Evolutionary conservation across 2,329 filamentous ascomycete genomes (phyloP).

Genomic region (Didymellaceae sp.): DNA sequence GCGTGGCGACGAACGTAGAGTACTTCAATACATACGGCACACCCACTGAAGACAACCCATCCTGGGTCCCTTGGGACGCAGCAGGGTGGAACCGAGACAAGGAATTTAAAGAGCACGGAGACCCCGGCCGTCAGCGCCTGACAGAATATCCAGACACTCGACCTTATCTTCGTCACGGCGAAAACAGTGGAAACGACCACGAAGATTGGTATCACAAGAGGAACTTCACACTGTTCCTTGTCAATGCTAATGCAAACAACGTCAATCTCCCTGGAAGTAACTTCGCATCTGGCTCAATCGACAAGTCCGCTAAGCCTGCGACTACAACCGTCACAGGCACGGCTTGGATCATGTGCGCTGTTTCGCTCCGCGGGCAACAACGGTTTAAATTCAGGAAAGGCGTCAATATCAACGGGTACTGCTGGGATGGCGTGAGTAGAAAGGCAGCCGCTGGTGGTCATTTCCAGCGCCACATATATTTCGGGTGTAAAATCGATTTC

Average conservation of each 20-base stretch:
- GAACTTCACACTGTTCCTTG: neutral
- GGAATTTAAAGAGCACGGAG: neutral
- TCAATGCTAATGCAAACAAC: neutral
- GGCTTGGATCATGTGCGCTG: neutral
- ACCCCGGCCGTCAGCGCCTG: neutral
- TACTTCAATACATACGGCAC: neutral
- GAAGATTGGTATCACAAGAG: neutral
- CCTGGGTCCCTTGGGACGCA: neutral
- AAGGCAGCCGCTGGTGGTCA: neutral
- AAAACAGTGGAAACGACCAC: neutral
- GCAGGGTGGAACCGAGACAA: neutral
- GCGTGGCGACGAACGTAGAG: neutral
- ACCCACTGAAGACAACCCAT: neutral
- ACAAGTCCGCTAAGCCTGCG: too few species aligned
- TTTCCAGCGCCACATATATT: neutral
- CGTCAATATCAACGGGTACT: neutral
- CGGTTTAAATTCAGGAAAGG: neutral
- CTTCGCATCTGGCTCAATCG: too few species aligned
- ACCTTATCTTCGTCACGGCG: neutral
- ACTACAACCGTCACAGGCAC: neutral
- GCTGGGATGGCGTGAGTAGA: neutral
- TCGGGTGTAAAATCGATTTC: neutral
- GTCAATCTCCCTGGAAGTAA: too few species aligned
- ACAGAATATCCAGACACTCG: neutral
- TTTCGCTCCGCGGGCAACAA: neutral